phyloP scores from a whole-genome alignment of 495 filamentous ascomycete genomes.

The Xylaria palmicola region DNA sequence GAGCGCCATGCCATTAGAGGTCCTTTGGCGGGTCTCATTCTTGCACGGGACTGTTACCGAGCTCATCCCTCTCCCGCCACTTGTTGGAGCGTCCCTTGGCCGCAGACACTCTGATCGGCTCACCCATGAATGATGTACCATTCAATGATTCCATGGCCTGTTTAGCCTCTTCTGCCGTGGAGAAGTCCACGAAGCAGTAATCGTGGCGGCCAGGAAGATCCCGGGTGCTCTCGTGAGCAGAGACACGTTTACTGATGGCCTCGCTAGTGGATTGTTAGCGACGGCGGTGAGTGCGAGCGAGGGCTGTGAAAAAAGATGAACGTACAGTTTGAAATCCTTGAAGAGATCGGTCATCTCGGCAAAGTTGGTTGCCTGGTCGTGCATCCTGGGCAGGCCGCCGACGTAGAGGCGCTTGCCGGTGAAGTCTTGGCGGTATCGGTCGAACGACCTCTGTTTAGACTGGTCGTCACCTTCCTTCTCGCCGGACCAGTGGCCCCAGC shows the following conservation, averaged over 20 bases:
- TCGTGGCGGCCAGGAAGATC: slow-evolving; percentile 58
- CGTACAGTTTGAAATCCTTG: slow-evolving; percentile 52
- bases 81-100: slow-evolving; percentile 22
- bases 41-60: slow-evolving; percentile 8
- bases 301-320: slow-evolving; percentile 15
- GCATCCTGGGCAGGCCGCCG: slow-evolving; percentile 59
- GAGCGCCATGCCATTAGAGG: not conserved
- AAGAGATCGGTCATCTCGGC: slow-evolving; percentile 59
- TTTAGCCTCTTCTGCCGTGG: slow-evolving; percentile 54
- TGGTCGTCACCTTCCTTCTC: slow-evolving; percentile 16
- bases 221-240: slow-evolving; percentile 53
- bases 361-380: slow-evolving; percentile 54
- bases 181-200: slow-evolving; percentile 68
- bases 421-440: slow-evolving; percentile 20
- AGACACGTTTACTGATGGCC: slow-evolving; percentile 64
- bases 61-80: slow-evolving; percentile 23
- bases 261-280: slow-evolving; percentile 34
- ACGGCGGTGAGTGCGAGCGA: not conserved
- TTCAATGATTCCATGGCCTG: slow-evolving; percentile 35
- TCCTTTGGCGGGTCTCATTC: not conserved
- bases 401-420: slow-evolving; percentile 58
- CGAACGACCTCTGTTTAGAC: slow-evolving; percentile 2
- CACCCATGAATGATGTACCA: slow-evolving; percentile 23
- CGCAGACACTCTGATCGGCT: slow-evolving; percentile 21
- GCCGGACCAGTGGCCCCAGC: slow-evolving; percentile 44